phyloP scores from a whole-genome alignment of 2,329 filamentous ascomycete genomes.

The Alternaria dauci region DNA sequence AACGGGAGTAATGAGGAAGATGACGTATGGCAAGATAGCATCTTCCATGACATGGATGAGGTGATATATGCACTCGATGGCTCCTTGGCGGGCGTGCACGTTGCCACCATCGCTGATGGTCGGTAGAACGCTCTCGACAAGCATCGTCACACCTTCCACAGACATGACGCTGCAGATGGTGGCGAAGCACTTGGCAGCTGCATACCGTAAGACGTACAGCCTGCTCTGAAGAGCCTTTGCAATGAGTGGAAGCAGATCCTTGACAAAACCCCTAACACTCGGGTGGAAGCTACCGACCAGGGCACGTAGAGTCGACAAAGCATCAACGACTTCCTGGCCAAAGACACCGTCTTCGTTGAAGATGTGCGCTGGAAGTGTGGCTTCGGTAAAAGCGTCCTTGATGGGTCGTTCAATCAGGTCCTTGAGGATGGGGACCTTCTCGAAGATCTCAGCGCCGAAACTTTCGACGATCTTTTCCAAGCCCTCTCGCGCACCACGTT shows the following conservation, averaged over 20 bases:
- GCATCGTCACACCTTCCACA: slow-evolving; percentile 91
- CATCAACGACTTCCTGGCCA: slow-evolving; percentile 93
- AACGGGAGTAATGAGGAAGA: slow-evolving; percentile 97
- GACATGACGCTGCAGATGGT: slow-evolving; percentile 97
- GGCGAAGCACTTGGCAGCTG: slow-evolving; percentile 95
- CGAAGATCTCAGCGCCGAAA: slow-evolving; percentile 80
- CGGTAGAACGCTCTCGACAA: slow-evolving; percentile 91
- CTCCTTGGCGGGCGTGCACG: slow-evolving; percentile 87
- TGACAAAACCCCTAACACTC: slow-evolving; percentile 79
- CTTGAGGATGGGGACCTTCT: slow-evolving; percentile 83
- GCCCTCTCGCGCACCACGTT: slow-evolving; percentile 92
- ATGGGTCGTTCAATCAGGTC: slow-evolving; percentile 84
- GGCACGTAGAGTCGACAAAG: slow-evolving; percentile 89
- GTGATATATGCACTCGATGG: slow-evolving; percentile 95
- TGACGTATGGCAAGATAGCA: slow-evolving; percentile 93
- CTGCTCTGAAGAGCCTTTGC: slow-evolving; percentile 87
- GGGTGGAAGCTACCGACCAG: slow-evolving; percentile 87
- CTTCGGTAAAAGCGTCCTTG: slow-evolving; percentile 73
- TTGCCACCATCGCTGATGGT: slow-evolving; percentile 92
- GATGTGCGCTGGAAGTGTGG: slow-evolving; percentile 74
- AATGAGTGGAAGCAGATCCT: slow-evolving; percentile 83
- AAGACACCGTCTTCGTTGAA: slow-evolving; percentile 75
- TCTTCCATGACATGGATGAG: slow-evolving; percentile 99
- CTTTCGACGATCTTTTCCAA: slow-evolving; percentile 83
- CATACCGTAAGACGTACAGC: slow-evolving; percentile 92